phyloP scores from a whole-genome alignment of 1,284 basidiomycete genomes.

The Ustilago vetiveriae region DNA sequence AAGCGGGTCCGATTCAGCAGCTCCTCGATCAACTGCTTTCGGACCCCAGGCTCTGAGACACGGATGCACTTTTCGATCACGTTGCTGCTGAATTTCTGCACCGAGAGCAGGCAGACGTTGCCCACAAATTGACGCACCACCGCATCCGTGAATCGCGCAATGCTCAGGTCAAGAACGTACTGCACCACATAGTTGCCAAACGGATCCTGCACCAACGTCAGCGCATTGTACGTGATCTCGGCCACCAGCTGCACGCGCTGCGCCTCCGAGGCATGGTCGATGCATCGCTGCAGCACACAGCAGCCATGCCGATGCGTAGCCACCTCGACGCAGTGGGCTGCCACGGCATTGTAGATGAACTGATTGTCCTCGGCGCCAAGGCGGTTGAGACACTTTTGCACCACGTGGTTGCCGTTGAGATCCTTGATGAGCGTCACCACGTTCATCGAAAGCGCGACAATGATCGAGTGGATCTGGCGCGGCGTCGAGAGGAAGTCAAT shows the following conservation, averaged over 20 bases:
- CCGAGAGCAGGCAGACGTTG: conserved; percentile 95
- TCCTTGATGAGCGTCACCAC: conserved; percentile 99
- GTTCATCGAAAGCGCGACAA: conserved; percentile 93
- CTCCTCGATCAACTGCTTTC: conserved; percentile 95
- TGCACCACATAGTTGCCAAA: conserved; percentile 97
- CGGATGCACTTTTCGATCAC: conserved; percentile 98
- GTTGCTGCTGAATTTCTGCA: conserved; percentile 98
- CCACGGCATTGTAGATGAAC: conserved; percentile 99
- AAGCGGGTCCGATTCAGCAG: conserved; percentile 91
- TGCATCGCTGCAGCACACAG: conserved; percentile 97
- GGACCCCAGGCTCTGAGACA: conserved; percentile 91
- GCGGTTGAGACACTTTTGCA: conserved; percentile 99
- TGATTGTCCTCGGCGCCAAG: conserved; percentile 97
- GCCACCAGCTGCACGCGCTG: conserved; percentile 96
- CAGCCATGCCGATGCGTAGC: conserved; percentile 99
- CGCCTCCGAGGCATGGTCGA: conserved; percentile 95
- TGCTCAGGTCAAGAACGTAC: conserved; percentile 97
- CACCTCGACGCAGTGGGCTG: conserved; percentile 97
- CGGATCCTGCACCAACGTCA: conserved; percentile 97
- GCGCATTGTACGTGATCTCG: conserved; percentile 97
- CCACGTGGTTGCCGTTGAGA: conserved; percentile 98
- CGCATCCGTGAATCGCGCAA: conserved; percentile 95
- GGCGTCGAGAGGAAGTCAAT: conserved; percentile 84
- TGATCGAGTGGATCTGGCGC: conserved; percentile 92
- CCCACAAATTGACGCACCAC: conserved; percentile 97